A percentile compares a stretch with the other conserved stretches of the same genome.
phyloP scores from a whole-genome alignment of 768 basidiomycete genomes.

The Suillus lakei region DNA sequence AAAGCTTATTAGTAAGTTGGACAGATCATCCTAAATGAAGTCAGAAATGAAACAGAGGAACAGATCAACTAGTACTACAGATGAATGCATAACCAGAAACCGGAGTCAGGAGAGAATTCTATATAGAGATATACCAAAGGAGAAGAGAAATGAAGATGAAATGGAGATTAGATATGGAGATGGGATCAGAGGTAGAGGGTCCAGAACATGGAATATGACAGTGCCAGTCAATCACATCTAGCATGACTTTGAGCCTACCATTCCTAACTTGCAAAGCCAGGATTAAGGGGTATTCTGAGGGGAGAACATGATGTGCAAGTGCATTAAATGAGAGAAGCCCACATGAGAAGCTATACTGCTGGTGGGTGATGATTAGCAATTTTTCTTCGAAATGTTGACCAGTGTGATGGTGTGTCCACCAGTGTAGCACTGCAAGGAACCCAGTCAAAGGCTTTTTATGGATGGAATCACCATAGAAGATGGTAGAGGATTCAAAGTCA shows the following conservation, averaged over 20 bases:
- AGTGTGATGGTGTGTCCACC: conserved; percentile 6
- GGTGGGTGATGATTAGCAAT: not conserved
- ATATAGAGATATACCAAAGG: too few species aligned
- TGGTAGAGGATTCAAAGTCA: not conserved
- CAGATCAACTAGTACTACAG: too few species aligned
- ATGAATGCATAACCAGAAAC: too few species aligned
- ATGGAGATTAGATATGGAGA: too few species aligned
- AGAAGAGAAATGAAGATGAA: too few species aligned
- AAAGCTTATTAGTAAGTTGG: too few species aligned
- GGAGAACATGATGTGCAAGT: not conserved
- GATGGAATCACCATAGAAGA: not conserved
- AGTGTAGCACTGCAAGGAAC: not conserved
- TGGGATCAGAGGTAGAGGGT: too few species aligned
- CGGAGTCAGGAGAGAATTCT: too few species aligned
- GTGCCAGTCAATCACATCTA: conserved; percentile 1
- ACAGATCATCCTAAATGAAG: too few species aligned
- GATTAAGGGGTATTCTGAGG: not conserved
- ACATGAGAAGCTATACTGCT: not conserved
- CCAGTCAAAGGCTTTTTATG: not conserved
- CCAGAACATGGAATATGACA: too few species aligned
- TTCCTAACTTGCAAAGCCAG: not conserved
- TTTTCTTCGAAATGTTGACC: not conserved
- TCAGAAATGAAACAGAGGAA: too few species aligned
- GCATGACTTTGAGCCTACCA: not conserved
- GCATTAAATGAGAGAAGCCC: not conserved